A percentile compares a stretch with the other conserved stretches of the same genome.
These are phyloP conservation scores for Eucalyptus brandiana DNA, from an alignment of 345 rosid genomes.

Conservation along the genomic window DNA sequence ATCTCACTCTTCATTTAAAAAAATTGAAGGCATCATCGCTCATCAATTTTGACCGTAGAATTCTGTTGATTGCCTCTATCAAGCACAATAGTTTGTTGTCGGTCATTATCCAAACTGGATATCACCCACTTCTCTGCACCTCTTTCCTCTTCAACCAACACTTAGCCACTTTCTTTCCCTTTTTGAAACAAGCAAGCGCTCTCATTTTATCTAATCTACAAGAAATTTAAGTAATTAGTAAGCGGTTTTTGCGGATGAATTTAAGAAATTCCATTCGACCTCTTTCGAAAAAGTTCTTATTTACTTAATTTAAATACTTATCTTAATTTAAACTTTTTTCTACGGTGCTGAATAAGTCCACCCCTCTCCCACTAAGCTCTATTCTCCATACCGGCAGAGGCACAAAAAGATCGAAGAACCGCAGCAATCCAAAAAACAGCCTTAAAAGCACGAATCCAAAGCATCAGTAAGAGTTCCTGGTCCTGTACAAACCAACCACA, in stretches of 20 bases:
- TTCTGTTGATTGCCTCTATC: not conserved
- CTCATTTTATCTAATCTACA: not conserved
- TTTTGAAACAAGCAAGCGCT: not conserved
- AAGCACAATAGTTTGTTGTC: not conserved
- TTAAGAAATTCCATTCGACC: not conserved
- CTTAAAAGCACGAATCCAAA: not conserved
- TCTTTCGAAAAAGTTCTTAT: not conserved
- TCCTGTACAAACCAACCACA: not conserved
- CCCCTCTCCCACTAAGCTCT: not conserved
- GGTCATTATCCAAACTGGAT: not conserved
- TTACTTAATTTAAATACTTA: not conserved
- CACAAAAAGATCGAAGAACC: not conserved
- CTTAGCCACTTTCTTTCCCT: not conserved
- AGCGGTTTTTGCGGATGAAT: not conserved
- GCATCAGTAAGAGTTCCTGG: not conserved
- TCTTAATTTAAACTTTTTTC: not conserved
- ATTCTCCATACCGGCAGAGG: not conserved
- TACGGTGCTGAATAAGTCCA: not conserved
- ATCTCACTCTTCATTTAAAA: not conserved
- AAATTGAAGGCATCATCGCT: not conserved
- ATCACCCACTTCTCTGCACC: not conserved
- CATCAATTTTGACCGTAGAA: not conserved
- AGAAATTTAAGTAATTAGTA: not conserved
- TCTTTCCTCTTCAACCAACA: not conserved
- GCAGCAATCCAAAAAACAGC: not conserved